Evolutionary conservation across 2,329 filamentous ascomycete species (phyloP).

Genomic region (Arthrocladium fulminans): DNA sequence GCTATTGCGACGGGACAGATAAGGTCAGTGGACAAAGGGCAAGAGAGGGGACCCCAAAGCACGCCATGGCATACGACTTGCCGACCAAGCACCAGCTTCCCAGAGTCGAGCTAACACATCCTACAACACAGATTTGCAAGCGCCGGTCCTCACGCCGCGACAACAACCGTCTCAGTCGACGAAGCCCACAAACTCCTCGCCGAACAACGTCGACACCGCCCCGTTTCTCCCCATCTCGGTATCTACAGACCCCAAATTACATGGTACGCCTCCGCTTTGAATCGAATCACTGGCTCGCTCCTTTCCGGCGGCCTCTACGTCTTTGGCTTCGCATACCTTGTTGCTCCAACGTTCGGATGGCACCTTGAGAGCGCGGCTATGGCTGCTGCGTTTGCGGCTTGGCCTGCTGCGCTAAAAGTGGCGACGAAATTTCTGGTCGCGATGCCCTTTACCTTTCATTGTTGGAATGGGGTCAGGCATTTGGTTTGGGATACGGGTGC

Average conservation of each 20-base stretch:
- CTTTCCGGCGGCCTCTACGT: constrained; percentile 68
- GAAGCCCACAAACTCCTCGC: constrained; percentile 60
- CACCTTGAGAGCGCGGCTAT: constrained; percentile 57
- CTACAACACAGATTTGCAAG: neutral
- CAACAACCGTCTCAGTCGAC: constrained; percentile 45
- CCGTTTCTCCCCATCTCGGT: constrained; percentile 71
- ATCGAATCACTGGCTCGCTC: constrained; percentile 72
- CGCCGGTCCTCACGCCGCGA: constrained; percentile 16
- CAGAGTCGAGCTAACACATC: neutral
- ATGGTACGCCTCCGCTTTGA: constrained; percentile 66
- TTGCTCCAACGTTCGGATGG: constrained; percentile 65
- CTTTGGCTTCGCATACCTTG: constrained; percentile 73
- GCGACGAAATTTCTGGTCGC: constrained; percentile 51
- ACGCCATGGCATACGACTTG: neutral
- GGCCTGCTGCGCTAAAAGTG: constrained; percentile 52
- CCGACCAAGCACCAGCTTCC: neutral
- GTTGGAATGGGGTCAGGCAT: constrained; percentile 62
- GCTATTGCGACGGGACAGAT: constrained; percentile 35
- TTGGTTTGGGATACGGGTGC: constrained; percentile 60
- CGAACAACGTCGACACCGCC: constrained; percentile 70
- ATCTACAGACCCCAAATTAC: constrained; percentile 86
- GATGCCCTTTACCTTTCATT: constrained; percentile 60
- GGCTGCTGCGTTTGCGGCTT: constrained; percentile 55
- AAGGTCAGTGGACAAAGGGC: constrained; percentile 35
- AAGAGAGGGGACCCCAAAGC: neutral